Base-by-base conservation (phyloP, 805 yeast species). In the Wickerhamiella slavikovae region DNA sequence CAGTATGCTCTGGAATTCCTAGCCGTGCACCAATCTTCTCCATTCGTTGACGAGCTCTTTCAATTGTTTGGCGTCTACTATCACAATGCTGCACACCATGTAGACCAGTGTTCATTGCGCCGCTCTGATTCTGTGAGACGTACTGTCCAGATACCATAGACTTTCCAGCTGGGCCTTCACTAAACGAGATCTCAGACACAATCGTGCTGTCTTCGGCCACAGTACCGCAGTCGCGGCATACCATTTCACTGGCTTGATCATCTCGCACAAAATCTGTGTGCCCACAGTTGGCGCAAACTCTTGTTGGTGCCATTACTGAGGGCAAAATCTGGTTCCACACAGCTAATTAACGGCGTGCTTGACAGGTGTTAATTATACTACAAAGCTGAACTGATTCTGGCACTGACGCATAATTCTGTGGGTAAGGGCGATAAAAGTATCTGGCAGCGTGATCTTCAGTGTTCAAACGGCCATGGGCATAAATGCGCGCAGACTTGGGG, bases 131-230 rank as follows among this genome's bases (percentile, higher is more conserved):
- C 0, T 80, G 75, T 25, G 80, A 79, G 21, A 89, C 74, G 60
- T 79, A 83, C 28, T 92, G 69, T 45, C 99, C 99, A 40, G 85
- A 93, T 2, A 89, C 93, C 29, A 77, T 69, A 21, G 98, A 94
- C 10, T 93, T 95, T 41, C 99, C 99, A 16, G 74, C 64, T 13
- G 92, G 64, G 2, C 83, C 64, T 45, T 91, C 99, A 25, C 91
- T 89, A 55, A 83, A 89, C 9, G 89, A 77, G 31, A 91, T 89
- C 48, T 89, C 99, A 5, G 92, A 71, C 8, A 91, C 96, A 39
- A 89, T 85, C 14, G 92, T 93, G 43, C 80, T 77, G 46, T 83
- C 96, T 38, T 80, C 93, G 34, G 66, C 65, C 18, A 89, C 95
- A 14, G 69, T 56, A 49, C 95, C 95, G 66, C 98, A 89, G 20